Evolutionary conservation across 2,329 filamentous ascomycete species (phyloP).

Genomic region (Knufia petricola): DNA sequence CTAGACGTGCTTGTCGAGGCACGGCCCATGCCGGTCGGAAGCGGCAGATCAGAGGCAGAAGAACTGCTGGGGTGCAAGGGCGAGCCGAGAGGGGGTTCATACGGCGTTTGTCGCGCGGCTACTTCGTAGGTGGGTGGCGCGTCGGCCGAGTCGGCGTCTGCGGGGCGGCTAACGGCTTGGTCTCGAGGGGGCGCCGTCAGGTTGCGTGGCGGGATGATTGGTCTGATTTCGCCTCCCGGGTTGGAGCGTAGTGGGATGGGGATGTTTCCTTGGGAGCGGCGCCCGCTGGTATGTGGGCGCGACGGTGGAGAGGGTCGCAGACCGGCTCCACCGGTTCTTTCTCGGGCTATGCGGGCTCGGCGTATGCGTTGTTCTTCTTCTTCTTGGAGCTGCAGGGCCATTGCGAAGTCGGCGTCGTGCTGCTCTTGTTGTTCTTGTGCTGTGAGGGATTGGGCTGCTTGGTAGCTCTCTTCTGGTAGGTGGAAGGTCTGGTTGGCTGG

Average conservation of each 20-base stretch:
- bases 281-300: constrained; percentile 1
- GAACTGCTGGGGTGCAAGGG: constrained; percentile 34
- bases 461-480: neutral
- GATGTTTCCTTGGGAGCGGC: constrained; percentile 5
- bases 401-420: constrained; percentile 57
- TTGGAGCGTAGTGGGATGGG: constrained; percentile 10
- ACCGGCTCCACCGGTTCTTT: constrained; percentile 4
- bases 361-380: constrained; percentile 57
- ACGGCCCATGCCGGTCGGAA: constrained; percentile 13
- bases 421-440: constrained; percentile 62
- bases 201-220: constrained; percentile 37
- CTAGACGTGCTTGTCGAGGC: constrained; percentile 10
- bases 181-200: constrained; percentile 15
- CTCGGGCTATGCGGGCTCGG: constrained; percentile 15
- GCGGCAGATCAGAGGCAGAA: constrained; percentile 8
- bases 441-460: constrained; percentile 25
- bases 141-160: constrained; percentile 37
- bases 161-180: constrained; percentile 20
- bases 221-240: constrained; percentile 28
- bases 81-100: constrained; percentile 41
- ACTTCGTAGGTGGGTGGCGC: constrained; percentile 58
- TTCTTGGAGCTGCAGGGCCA: constrained; percentile 87
- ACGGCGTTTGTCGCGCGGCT: constrained; percentile 47
- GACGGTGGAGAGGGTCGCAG: neutral
- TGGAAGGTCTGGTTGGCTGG: neutral